Evolutionary conservation across 495 filamentous ascomycete species (phyloP).

Genomic region (Podospora conica): DNA sequence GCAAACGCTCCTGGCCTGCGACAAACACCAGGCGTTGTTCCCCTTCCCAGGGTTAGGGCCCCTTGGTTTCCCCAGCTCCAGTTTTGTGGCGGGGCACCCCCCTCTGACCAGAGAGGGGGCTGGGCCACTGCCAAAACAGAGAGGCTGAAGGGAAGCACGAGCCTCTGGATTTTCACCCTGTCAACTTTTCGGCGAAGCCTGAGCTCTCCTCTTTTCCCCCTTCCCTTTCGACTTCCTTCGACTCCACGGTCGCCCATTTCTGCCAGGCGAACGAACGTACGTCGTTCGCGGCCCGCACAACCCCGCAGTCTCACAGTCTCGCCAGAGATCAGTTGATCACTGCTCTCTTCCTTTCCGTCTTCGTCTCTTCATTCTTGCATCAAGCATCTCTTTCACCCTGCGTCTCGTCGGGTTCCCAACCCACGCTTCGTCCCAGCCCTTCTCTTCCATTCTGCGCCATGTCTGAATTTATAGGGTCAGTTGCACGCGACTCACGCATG

Average conservation of each 20-base stretch:
- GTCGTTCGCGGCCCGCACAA: neutral
- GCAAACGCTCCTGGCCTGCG: no score
- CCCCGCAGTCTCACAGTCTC: neutral
- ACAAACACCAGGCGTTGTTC: neutral
- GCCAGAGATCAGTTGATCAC: neutral
- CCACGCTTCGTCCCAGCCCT: neutral
- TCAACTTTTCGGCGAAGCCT: neutral
- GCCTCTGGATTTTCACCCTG: neutral
- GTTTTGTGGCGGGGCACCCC: neutral
- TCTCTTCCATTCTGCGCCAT: constrained; percentile 21
- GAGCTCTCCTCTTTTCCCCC: neutral
- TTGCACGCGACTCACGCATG: constrained; percentile 9
- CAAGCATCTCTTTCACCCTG: neutral
- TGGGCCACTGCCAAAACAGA: neutral
- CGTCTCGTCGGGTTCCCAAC: neutral
- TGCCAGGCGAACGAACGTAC: neutral
- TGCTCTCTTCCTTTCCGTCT: neutral
- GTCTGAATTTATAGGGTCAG: constrained; percentile 50
- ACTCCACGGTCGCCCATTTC: neutral
- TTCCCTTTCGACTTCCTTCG: neutral
- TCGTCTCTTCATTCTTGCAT: neutral
- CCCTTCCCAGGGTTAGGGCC: neutral
- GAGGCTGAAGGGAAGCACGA: neutral
- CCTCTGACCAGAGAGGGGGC: neutral
- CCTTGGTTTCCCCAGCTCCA: neutral